Evolutionary conservation across 352 stramenopile genomes (phyloP), one percentile per base, ranked within the genome.

Genomic region (Phytopythium ostracodes): DNA sequence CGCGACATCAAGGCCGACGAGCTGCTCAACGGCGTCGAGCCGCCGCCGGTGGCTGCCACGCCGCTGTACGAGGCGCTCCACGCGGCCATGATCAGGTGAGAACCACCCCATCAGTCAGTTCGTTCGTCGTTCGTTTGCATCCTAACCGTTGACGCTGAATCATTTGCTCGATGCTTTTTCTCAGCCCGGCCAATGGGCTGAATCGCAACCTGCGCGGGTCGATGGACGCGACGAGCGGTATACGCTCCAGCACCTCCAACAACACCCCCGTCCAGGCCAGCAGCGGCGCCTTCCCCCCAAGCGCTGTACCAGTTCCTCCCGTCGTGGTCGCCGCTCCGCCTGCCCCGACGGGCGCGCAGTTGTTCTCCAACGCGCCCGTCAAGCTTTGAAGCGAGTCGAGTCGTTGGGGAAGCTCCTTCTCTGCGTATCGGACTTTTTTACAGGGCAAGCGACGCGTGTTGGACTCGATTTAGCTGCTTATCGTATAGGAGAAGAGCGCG

Each of bases 61-160:
- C 88, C 90, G 5, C 69, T 98, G 11, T 98, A 98, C 68, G 84
- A 95, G 53, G 84, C 88, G 20, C 81, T 98, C 25, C 51, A 79
- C 24, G 62, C 69, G 2, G 84, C 81, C 14, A 87, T 87, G 65
- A 69, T 70, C 58, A 94, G 86, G 81, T 92, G 60, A 31, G 46
- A 33, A 33, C 11, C 72, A 22, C 11, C 24, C 22, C 6, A 11
- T 5, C 2, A 11, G 22, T 35, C 43, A 14, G 35, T 35, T 49
- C 20, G 12, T 35, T n/a, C 1, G 40, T 25, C 20, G 20, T 8
- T 20, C 22, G 5, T 8, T 20, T 44, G 6, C 3, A 5, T 22
- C 20, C 4, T 20, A 20, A 20, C n/a, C 42, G 5, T 12, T n/a
- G 42, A 22, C 10, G 8, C 42, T 49, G 8, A 49, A 49, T n/a